phyloP scores from a whole-genome alignment of 75 land plant species.

The Larix kaempferi region DNA sequence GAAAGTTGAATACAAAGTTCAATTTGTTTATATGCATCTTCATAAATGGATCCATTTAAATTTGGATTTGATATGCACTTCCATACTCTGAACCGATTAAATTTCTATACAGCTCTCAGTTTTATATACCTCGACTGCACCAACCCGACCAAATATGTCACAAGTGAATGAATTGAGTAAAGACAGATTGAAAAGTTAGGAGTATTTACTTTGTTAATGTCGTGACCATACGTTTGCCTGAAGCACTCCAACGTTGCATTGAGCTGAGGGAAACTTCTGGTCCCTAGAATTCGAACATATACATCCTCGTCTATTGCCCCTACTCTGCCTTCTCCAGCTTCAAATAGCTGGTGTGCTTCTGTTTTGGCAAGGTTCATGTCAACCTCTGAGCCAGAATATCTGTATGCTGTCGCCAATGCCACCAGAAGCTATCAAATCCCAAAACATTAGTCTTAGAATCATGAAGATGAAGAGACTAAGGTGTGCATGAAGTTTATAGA shows the following conservation, averaged over 20 bases:
- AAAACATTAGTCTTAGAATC: background rate
- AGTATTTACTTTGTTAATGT: background rate
- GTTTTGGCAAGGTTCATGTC: background rate
- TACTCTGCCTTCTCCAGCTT: background rate
- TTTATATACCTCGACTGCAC: too few relatives aligned
- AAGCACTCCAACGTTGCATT: background rate
- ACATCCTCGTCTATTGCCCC: background rate
- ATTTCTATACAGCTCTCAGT: too few relatives aligned
- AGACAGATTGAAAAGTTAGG: background rate
- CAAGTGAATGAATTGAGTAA: background rate
- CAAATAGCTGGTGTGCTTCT: background rate
- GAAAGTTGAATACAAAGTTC: too few relatives aligned
- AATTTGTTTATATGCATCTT: too few relatives aligned
- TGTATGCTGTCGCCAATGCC: constrained; percentile 1
- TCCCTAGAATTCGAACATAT: background rate
- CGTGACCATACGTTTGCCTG: background rate
- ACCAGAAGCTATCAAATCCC: background rate
- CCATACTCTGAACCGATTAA: too few relatives aligned
- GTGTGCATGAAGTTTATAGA: background rate
- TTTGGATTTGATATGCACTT: too few relatives aligned
- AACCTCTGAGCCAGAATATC: background rate
- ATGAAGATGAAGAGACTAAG: background rate
- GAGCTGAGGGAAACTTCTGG: constrained; percentile 3
- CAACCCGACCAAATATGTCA: background rate
- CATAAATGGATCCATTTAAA: too few relatives aligned